Evolutionary conservation across 177 flowering plant species (phyloP), one percentile per base, ranked within the genome.

Genomic region (Vitis hybrid): DNA sequence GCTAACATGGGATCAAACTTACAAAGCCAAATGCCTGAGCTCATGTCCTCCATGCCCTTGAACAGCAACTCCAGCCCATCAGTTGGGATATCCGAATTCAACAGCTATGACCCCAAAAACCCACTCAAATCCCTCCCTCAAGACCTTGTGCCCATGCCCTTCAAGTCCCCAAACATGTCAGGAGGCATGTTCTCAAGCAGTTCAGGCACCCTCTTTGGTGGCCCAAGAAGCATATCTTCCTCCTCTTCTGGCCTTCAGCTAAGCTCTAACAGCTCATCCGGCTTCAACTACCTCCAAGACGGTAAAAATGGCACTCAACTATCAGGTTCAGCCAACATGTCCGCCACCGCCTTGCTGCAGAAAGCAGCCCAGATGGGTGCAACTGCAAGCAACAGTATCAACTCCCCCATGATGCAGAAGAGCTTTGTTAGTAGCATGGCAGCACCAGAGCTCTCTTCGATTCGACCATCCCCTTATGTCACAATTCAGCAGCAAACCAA

Each of bases 301-400:
- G 26, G 60, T 56, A 85, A 85, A 74, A 77, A 48, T 7, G 81
- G 79, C 12, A 31, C 74, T 10, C 86, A 70, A 31, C 9, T 80
- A 11, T 63, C 76, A 18, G 85, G 76, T 1, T 67, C 86, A 10
- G 86, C 89, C 15, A 83, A 82, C 64, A 89, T 86, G 91, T 88
- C 97, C 0, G 97, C 95, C 0, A 90, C 97, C 0, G 95, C 95
- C 26, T 77, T 90, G 79, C 66, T 92, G 64, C 97, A 82, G 59
- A 84, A 86, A 65, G 89, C 89, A 26, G 88, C 88, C 8, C 88
- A 86, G 61, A 83, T 86, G 91, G 97, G 93, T 31, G 97, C 97
- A 16, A 86, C 91, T 0, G 88, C 89, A 2, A 86, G 88, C 56
- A 88, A 80, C 60, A 79, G 70, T 52, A 84, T 84, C 18, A 85